Evolutionary conservation across 208 protist species (phyloP), one percentile per base, ranked within the genome.

Genomic region (Wallacemonas sp.): DNA sequence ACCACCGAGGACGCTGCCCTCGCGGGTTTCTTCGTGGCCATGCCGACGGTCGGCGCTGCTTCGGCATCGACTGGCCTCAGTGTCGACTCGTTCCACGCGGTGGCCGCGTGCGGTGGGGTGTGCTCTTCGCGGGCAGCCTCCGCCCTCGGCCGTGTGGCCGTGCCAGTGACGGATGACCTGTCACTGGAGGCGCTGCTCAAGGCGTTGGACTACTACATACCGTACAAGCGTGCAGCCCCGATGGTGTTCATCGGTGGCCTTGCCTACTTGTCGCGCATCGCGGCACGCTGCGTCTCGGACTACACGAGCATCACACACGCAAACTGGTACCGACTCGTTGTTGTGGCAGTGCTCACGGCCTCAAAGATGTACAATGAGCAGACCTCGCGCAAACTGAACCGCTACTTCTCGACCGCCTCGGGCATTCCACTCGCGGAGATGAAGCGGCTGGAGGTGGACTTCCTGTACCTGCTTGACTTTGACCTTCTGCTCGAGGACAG

Each of bases 311-410:
- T 95, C 26, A 93, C 89, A 3, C 57, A 48, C 9, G 66, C 71
- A 9, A 95, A 95, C 71, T 93, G 87, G 85, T 92, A 90, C 57
- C 77, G 84, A 26, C 65, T 93, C 30, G 87, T 83, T 21, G 79
- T 83, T 3, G 70, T 84, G 6, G 75, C 86, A 10, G 71, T 93
- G 41, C 68, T 95, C 3, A 66, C 85, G n/a, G 86, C 86, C 21
- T 80, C 82, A n/a, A 95, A 95, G 63, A 87, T 95, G 78, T 93
- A 93, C 73, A 83, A 85, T 36, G 89, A 95, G 52, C 74, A 83
- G 34, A 79, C 68, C 48, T 67, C 77, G 13, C 59, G 63, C 0
- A 57, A 64, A 0, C 67, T 86, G 42, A 95, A 95, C 79, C 63
- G 70, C 24, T 52, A 63, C 26, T 81, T 95, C 61, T 63, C 89